Base-by-base conservation (phyloP, 164 flowering plant species). In the Umbilicus rupestris region DNA sequence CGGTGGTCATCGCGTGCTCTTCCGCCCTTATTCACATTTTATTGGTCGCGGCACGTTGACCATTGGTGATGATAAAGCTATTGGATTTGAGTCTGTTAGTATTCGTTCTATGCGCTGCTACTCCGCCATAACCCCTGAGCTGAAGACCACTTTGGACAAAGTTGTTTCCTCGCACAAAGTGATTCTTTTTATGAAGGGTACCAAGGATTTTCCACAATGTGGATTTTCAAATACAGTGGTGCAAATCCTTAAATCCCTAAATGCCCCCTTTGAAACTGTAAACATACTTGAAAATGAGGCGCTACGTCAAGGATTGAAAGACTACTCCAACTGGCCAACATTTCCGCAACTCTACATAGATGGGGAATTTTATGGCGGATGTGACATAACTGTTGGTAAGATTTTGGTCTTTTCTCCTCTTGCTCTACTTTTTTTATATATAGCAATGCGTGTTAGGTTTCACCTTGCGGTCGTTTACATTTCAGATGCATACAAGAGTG, bases 351-450 rank as follows among this genome's bases (percentile, higher is more conserved):
- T 94, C 31, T 94, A 94, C 67, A 82, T 90, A 52, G 93, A 89
- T n/a, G 97, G 98, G 22, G 95, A 93, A 65, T 90, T 94, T 76
- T 89, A 86, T 71, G 98, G 98, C 71, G 97, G 97, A 49, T 90
- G 98, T 75, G 97, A 94, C 79, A 93, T 93, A 58, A 83, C 96
- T 50, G 76, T 93, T 69, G 98, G 96, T 86, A 72, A 79, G 87
- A 71, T 57, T 70, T 12, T 29, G 29, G 39, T 20, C 7, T 9
- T 24, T 5, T 44, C 15, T 65, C 14, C 37, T 22, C 10, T 11
- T 10, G n/a, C 22, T 7, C 16, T 39, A 41, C 37, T 39, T 17
- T 5, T 45, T 31, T 42, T 29, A 15, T 9, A 42, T 22, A 19
- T 29, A 17, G 22, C 39, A n/a, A 17, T 28, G 39, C 0, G 7